Base-by-base conservation (phyloP, 257 asterid species). In the Capsicum pubescens region DNA sequence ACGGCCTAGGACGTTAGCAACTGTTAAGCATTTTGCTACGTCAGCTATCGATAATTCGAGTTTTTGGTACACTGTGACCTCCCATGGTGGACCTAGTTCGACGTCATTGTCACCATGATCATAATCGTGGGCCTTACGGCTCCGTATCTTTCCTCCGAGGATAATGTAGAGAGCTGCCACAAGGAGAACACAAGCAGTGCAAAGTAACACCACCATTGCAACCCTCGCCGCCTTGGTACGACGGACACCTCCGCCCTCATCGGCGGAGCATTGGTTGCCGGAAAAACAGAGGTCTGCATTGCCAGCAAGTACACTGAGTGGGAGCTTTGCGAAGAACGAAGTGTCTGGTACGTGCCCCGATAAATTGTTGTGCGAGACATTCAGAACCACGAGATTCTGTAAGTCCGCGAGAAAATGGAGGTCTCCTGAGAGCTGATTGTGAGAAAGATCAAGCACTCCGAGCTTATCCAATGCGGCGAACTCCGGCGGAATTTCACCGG, bases 81-180 rank as follows among this genome's bases (percentile, higher is more conserved):
- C 98, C 98, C 98, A 94, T 2, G 97, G 97, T 2, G 93, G 94
- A 19, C 85, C 87, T 80, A 94, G 85, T 60, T 92, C 97, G 84
- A 91, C 85, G 70, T 92, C 95, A 13, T 88, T 91, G n/a, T 84
- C 89, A 21, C 57, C 83, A 78, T 83, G 10, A 79, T 91, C 88
- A 35, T 84, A 63, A 13, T 82, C 84, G 15, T 46, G 91, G 89
- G 91, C 78, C 85, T 87, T 58, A 0, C 57, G 86, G 83, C 67
- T 88, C 84, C 88, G 90, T 79, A 84, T 86, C 68, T 84, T 91
- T 71, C 91, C 93, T 7, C 90, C 90, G 0, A 93, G 88, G 90
- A 93, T 87, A 8, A 93, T 89, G 94, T 87, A 94, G 57, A 93
- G 88, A 12, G 94, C 97, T 1, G 91, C 85, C 52, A 90, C 10